These are phyloP conservation scores for Pisolithus sp. DNA, from an alignment of 768 basidiomycete genomes.

Conservation along the genomic window DNA sequence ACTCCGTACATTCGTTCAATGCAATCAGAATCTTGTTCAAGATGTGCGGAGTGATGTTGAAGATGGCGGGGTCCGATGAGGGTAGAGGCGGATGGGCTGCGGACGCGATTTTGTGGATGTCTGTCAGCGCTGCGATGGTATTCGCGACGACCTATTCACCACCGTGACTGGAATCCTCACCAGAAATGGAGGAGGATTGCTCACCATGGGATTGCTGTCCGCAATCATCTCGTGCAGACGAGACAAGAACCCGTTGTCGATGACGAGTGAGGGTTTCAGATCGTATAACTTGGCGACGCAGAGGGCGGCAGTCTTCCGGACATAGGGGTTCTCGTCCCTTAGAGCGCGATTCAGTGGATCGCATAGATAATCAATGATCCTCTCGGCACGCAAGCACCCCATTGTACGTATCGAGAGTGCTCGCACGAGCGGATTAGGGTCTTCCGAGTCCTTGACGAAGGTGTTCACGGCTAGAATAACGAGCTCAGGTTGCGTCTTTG, in stretches of 20 bases:
- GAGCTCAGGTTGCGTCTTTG: slow-evolving; percentile 97
- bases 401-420: slow-evolving; percentile 97
- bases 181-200: slow-evolving; percentile 11
- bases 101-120: slow-evolving; percentile 76
- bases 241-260: slow-evolving; percentile 91
- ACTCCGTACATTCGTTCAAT: slow-evolving; percentile 96
- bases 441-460: slow-evolving; percentile 96
- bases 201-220: slow-evolving; percentile 95
- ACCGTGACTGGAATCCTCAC: not conserved
- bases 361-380: slow-evolving; percentile 98
- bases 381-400: slow-evolving; percentile 95
- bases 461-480: slow-evolving; percentile 99
- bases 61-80: slow-evolving; percentile 58
- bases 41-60: slow-evolving; percentile 76
- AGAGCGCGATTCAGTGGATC: slow-evolving; percentile 90
- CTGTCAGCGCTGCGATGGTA: slow-evolving; percentile 86
- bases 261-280: slow-evolving; percentile 89
- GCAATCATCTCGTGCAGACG: slow-evolving; percentile 88
- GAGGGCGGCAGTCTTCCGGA: slow-evolving; percentile 94
- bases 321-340: slow-evolving; percentile 95
- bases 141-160: slow-evolving; percentile 87
- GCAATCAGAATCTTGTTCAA: slow-evolving; percentile 90
- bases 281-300: slow-evolving; percentile 98
- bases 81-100: slow-evolving; percentile 44
- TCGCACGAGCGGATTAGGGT: slow-evolving; percentile 93